Evolutionary conservation across 2,329 filamentous ascomycete species (phyloP), one percentile per base, ranked within the genome.

Genomic region (Endocalyx cinctus): DNA sequence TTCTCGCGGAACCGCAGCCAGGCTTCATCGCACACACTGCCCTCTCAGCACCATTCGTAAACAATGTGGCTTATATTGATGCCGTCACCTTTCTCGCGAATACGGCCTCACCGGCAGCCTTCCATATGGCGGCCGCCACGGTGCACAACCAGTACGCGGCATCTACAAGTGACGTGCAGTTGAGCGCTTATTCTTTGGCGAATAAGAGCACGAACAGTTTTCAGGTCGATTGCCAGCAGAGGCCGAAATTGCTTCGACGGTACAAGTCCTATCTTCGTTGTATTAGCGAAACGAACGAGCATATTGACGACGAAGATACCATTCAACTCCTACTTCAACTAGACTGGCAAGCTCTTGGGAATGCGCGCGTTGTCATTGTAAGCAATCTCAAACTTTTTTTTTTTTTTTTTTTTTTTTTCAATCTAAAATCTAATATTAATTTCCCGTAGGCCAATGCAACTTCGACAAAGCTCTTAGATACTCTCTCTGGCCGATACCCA

Each of bases 31-130:
- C 58, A 0, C 64, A 67, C 41, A 67, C 54, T 2, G 25, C 50
- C 0, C 40, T 67, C 10, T 67, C 64, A 2, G 55, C 56, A 1
- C 39, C 39, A 1, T 67, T 67, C 31, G 49, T 63, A 7, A 53
- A 48, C 5, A 50, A 55, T 3, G 55, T 45, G 1, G 51, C 44
- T 5, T 50, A 48, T 12, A 47, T 61, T 2, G 64, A 67, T 35
- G 62, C 64, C 0, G 46, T 47, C 18, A 52, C 62, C 46, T 67
- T 67, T 31, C 42, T 67, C 1, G 50, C 62, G 4, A 52, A 60
- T 20, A 50, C 43, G 2, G 56, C 48, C 1, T 50, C 52, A 5
- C 61, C 62, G 1, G 33, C 54, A 4, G 59, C 63, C 3, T 39
- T 66, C 35, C 41, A 60, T 8, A 63, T 61, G 55, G 34, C 51